Base-by-base conservation (phyloP, 2,329 filamentous ascomycete species). In the Zasmidium citrigriseum region DNA sequence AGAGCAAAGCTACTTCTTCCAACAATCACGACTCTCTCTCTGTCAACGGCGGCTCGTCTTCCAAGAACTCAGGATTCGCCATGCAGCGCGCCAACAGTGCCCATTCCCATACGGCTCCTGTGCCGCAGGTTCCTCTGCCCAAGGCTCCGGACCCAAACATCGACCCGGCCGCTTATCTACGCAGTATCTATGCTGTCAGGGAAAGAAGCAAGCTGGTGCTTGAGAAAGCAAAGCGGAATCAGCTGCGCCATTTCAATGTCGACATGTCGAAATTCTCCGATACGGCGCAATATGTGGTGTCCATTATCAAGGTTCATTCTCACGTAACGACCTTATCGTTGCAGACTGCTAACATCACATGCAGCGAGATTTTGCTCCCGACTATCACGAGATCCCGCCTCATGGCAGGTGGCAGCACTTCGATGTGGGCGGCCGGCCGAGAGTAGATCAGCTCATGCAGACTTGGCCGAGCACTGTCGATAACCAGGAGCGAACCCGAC, bases 361-460 rank as follows among this genome's bases (percentile, higher is more conserved):
- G 60, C 70, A 89, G 87, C 81, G 88, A 76, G 88, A 90, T 73
- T 89, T 86, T 73, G 85, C 82, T 27, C 84, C 85, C 18, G 84
- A 89, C 67, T 90, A 88, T 72, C 75, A 82, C 57, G 79, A 79
- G 2, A 97, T 98, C 54, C 93, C 93, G 18, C 85, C 89, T n/a
- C 92, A 97, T 75, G 89, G 90, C 56, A 82, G 90, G 58, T 91
- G 91, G 81, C 90, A 93, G 76, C 90, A 93, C 72, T 93, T 93
- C 71, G 86, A 88, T 61, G 86, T 91, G n/a, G 90, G 90, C 54
- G 89, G 89, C 21, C 83, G 86, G 29, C 89, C 91, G 66, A 83
- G 90, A 44, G 83, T 93, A 51, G 85, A 88, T 50, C 83, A 90
- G 68, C 81, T 93, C 46, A 79, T 91, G 64, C 82, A 84, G 12